These are phyloP conservation scores for Sugiyamaella marilandica DNA, from an alignment of 805 yeast genomes.

Conservation along the genomic window DNA sequence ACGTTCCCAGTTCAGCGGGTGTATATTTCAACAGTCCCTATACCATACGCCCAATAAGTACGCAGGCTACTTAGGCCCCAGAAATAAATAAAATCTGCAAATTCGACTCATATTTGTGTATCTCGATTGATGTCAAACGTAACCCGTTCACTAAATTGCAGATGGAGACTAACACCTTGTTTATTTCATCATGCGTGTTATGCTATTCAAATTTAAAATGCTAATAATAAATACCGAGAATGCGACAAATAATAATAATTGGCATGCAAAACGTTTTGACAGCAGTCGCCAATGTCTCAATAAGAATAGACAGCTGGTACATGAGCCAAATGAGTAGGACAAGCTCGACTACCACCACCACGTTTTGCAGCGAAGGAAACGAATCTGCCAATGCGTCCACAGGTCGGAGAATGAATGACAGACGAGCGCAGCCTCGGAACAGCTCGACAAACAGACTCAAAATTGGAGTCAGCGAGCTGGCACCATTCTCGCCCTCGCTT, in stretches of 20 bases:
- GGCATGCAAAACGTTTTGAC: conserved; percentile 28
- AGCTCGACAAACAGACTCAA: conserved; percentile 17
- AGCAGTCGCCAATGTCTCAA: conserved; percentile 26
- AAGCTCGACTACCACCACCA: conserved; percentile 26
- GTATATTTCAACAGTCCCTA: too few species aligned
- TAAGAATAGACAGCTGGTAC: conserved; percentile 28
- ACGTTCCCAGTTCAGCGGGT: too few species aligned
- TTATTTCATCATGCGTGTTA: too few species aligned
- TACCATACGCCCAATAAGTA: too few species aligned
- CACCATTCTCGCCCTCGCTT: background rate
- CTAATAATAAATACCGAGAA: conserved; percentile 18
- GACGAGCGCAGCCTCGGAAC: conserved; percentile 21
- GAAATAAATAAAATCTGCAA: too few species aligned
- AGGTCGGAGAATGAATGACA: conserved; percentile 25
- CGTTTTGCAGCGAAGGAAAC: conserved; percentile 21
- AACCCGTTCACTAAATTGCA: too few species aligned
- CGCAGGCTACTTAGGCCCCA: too few species aligned
- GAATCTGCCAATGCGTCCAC: conserved; percentile 27
- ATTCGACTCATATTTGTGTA: too few species aligned
- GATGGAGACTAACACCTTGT: too few species aligned
- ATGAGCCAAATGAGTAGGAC: conserved; percentile 26
- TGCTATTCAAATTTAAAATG: background rate
- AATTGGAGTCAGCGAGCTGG: conserved; percentile 11
- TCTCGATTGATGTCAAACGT: too few species aligned
- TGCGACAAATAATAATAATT: conserved; percentile 23